Evolutionary conservation across 768 basidiomycete species (phyloP).

Genomic region (Trametes villosa): DNA sequence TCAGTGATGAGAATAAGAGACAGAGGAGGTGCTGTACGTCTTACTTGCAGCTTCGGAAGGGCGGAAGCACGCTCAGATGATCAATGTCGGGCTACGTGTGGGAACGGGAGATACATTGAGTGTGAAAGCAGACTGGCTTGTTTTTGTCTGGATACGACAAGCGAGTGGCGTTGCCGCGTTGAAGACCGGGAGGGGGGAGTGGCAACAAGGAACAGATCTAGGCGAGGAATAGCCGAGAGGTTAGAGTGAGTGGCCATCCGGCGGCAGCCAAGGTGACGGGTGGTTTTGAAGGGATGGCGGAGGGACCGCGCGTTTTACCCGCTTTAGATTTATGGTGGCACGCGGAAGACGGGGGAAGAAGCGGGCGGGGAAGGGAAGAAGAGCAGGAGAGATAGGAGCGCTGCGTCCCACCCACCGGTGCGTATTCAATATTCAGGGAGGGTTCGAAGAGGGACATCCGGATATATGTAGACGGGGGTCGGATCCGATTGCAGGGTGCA

Average conservation of each 20-base stretch:
- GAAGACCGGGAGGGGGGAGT: neutral
- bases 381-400: neutral
- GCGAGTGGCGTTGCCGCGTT: neutral
- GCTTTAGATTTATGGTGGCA: conserved; percentile 7
- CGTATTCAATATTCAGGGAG: neutral
- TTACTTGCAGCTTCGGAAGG: neutral
- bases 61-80: conserved; percentile 13
- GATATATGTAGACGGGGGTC: neutral
- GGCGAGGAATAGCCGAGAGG: neutral
- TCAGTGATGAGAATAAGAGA: neutral
- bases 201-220: neutral
- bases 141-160: no score
- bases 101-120: conserved; percentile 2
- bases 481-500: neutral
- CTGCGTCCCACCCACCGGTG: neutral
- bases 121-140: no score
- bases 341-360: neutral
- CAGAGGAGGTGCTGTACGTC: neutral
- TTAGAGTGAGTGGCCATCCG: neutral
- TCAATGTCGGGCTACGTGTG: conserved; percentile 3
- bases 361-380: neutral
- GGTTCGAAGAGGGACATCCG: neutral
- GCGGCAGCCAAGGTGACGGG: neutral
- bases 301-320: no score
- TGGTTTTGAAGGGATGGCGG: no score